phyloP scores from a whole-genome alignment of 208 protist species.

The Crithidia bombi region DNA sequence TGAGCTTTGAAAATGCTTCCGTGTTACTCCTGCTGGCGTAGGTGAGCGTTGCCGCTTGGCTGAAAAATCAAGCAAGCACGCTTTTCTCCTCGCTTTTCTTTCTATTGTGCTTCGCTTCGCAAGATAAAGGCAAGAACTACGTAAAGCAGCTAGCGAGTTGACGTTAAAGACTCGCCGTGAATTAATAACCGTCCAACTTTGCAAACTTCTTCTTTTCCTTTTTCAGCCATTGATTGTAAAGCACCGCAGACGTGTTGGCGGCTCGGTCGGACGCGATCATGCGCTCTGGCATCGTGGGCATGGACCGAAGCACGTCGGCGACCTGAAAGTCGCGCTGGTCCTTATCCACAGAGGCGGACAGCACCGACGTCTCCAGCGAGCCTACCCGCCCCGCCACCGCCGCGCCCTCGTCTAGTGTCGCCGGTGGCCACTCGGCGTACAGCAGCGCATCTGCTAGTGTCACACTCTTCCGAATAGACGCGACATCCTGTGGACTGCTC shows the following conservation, averaged over 20 bases:
- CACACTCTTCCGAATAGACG: conserved; percentile 15
- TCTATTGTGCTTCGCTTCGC: not conserved
- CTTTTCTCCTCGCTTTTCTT: not conserved
- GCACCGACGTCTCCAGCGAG: not conserved
- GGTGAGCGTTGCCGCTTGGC: no score
- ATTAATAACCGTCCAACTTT: conserved; percentile 13
- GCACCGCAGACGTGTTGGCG: conserved; percentile 32
- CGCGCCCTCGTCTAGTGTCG: not conserved
- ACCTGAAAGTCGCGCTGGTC: conserved; percentile 18
- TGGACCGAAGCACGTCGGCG: conserved; percentile 19
- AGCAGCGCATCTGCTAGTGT: conserved; percentile 19
- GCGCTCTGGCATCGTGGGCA: conserved; percentile 32
- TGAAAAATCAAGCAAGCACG: no score
- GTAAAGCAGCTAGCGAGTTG: no score
- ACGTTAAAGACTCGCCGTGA: no score
- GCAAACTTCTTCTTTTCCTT: conserved; percentile 27
- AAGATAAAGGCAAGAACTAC: no score
- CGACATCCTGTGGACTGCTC: conserved; percentile 17
- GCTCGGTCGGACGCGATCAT: conserved; percentile 31
- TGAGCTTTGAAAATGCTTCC: no score
- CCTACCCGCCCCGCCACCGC: no score
- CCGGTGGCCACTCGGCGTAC: not conserved
- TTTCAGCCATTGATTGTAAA: conserved; percentile 37
- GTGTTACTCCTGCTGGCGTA: no score
- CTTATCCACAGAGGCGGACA: not conserved